A percentile compares a stretch with the other conserved stretches of the same genome.
These are phyloP conservation scores for Gynostemma pentaphyllum DNA, from an alignment of 306 rosid genomes.

Conservation along the genomic window DNA sequence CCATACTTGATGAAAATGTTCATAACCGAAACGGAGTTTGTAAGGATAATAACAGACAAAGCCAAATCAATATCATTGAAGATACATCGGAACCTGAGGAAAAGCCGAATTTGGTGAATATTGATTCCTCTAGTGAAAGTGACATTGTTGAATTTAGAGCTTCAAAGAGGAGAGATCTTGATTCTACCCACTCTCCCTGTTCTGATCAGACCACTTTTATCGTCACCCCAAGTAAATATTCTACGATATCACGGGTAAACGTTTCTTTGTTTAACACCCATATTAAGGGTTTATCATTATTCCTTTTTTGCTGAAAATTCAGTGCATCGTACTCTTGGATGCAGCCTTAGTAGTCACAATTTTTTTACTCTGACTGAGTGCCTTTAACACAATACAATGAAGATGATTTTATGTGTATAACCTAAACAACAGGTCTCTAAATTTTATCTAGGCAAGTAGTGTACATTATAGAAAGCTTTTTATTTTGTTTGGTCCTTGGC, in stretches of 20 bases:
- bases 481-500: neutral
- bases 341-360: neutral
- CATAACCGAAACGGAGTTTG: conserved; percentile 7
- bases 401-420: neutral
- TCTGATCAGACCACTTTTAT: conserved; percentile 8
- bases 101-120: conserved; percentile 31
- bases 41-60: conserved; percentile 4
- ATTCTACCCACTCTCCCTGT: conserved; percentile 12
- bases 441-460: neutral
- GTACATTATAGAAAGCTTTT: neutral
- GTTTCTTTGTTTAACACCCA: neutral
- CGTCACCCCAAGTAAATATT: conserved; percentile 13
- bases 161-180: conserved; percentile 15
- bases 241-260: conserved; percentile 37
- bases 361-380: neutral
- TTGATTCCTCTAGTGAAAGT: conserved; percentile 60
- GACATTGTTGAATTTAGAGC: conserved; percentile 27
- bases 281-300: neutral
- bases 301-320: neutral
- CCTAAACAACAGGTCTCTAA: neutral
- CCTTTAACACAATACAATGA: neutral
- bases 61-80: conserved; percentile 23
- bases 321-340: neutral
- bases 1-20: conserved; percentile 26
- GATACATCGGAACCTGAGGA: conserved; percentile 32